Evolutionary conservation across 129 eudicot genomes (phyloP), one percentile per base, ranked within the genome.

Genomic region (Tanacetum coccineum): DNA sequence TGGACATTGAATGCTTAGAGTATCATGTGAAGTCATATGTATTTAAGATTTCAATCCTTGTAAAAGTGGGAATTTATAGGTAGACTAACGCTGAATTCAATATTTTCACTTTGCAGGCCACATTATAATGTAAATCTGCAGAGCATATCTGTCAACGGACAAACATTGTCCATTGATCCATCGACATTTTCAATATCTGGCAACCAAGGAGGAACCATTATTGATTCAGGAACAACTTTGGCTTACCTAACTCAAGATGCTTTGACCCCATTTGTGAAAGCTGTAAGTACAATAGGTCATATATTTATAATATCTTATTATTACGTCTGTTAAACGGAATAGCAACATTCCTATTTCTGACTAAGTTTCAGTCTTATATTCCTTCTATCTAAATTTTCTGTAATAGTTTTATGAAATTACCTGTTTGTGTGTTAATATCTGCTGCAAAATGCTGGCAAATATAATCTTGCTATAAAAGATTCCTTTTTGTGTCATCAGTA

Each of bases 171-270:
- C 73, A 87, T 94, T 51, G 84, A 79, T 72, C 69, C 92, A 46
- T 75, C 84, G 59, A 90, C 82, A 0, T 94, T 89, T 80, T 76
- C 90, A 45, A 89, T 93, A 39, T 81, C 95, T 0, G 71, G 57
- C 74, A 89, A 81, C 74, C 70, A 77, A 28, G 97, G 99, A 70
- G 99, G 99, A 67, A 94, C 99, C 17, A 94, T 94, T 39, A 81
- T 94, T 59, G 99, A 94, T 87, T 94, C 97, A 10, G 99, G 99
- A 75, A 94, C 99, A 54, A 94, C 99, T 68, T 76, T 94, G 68
- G 97, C 97, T 10, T 94, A 94, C 81, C 81, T 94, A 50, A 93
- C 95, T 1, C 87, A 89, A 79, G 90, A 45, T 11, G 99, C 95
- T 73, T 89, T 82, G 77, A 84, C 70, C 67, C 88, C 97, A 12